A percentile compares a stretch with the other conserved stretches of the same genome.
Conservation (phyloP, 768 basidiomycete species). For the Serendipita vermifera region DNA sequence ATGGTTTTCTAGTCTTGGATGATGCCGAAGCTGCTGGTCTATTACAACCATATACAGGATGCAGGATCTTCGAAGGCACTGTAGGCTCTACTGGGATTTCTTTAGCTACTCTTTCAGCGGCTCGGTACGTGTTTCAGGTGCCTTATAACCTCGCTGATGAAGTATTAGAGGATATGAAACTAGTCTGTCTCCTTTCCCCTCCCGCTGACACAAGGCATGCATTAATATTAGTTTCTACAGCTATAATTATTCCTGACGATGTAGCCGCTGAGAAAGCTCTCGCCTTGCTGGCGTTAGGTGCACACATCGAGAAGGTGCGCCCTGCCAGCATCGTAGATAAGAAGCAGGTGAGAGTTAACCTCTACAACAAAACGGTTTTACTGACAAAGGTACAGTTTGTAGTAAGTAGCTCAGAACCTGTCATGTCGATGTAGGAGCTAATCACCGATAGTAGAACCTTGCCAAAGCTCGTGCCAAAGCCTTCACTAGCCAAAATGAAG, state of each 20-base stretch:
- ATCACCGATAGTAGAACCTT: conserved; percentile 50
- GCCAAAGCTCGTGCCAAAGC: conserved; percentile 64
- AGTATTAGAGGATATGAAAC: conserved; percentile 66
- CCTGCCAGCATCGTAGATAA: conserved; percentile 95
- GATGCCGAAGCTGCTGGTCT: conserved; percentile 80
- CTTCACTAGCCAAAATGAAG: conserved; percentile 59
- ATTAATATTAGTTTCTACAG: conserved; percentile 26
- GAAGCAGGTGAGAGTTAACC: conserved; percentile 50
- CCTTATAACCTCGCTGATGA: no score
- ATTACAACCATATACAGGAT: conserved; percentile 74
- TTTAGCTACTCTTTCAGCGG: conserved; percentile 82
- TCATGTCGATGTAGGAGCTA: background rate
- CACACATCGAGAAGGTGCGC: conserved; percentile 78
- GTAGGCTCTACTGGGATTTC: conserved; percentile 95
- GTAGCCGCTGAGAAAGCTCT: conserved; percentile 85
- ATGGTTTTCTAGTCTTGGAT: conserved; percentile 63
- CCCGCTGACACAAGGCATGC: background rate
- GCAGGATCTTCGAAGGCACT: conserved; percentile 93
- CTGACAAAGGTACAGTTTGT: conserved; percentile 37
- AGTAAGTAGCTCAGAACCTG: conserved; percentile 29
- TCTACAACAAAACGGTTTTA: background rate
- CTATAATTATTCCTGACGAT: conserved; percentile 84
- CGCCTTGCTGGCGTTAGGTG: conserved; percentile 70
- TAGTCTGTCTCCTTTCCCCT: conserved; percentile 36
- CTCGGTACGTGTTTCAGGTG: conserved; percentile 41